Evolutionary conservation across 768 basidiomycete genomes (phyloP).

Genomic region (Leccinum imitatum): DNA sequence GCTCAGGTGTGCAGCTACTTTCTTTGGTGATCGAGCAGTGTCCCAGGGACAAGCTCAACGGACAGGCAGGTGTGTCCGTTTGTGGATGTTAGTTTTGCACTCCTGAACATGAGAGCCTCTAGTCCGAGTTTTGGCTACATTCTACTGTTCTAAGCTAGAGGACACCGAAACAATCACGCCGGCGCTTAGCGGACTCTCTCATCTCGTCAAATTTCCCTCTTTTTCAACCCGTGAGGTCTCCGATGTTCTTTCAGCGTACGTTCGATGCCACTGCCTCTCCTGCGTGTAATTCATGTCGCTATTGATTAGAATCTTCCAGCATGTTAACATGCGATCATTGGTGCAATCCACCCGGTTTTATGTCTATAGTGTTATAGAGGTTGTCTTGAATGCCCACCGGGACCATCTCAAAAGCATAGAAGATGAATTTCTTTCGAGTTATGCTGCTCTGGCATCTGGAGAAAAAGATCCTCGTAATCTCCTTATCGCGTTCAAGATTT

Average conservation of each 20-base stretch:
- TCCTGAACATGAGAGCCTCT: constrained; percentile 5
- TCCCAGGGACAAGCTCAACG: constrained; percentile 64
- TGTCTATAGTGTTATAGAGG: constrained; percentile 81
- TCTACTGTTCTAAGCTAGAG: constrained; percentile 84
- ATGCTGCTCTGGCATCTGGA: constrained; percentile 81
- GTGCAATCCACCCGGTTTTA: constrained; percentile 79
- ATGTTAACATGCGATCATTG: constrained; percentile 80
- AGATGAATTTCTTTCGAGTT: constrained; percentile 69
- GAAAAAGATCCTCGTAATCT: constrained; percentile 98
- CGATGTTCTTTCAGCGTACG: constrained; percentile 61
- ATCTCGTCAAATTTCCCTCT: constrained; percentile 59
- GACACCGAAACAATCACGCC: constrained; percentile 84
- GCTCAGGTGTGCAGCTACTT: constrained; percentile 79
- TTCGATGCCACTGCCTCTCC: background rate
- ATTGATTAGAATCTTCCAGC: constrained; percentile 59
- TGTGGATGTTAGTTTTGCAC: background rate
- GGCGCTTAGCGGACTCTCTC: constrained; percentile 71
- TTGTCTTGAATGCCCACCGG: constrained; percentile 37
- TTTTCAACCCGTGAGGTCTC: constrained; percentile 66
- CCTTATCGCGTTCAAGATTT: constrained; percentile 84
- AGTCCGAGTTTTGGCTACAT: constrained; percentile 82
- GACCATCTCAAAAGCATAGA: constrained; percentile 72
- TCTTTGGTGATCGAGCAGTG: constrained; percentile 65
- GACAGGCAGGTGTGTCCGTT: constrained; percentile 69
- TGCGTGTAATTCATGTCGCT: background rate